These are phyloP conservation scores for Fusarium aywerte DNA, from an alignment of 2,329 filamentous ascomycete genomes.

Conservation along the genomic window DNA sequence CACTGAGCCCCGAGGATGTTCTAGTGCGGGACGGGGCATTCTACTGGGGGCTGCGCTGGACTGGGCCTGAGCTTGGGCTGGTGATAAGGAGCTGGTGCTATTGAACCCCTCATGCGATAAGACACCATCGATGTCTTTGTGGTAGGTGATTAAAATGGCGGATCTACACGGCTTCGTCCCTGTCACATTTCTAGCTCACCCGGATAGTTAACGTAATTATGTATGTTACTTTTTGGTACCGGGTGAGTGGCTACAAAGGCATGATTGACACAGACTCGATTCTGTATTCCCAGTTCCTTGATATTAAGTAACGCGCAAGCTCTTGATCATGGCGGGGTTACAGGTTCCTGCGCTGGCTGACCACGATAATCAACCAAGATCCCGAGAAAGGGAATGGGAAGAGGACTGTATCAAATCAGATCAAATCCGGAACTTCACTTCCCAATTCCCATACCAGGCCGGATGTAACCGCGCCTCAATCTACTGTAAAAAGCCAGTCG, in stretches of 20 bases:
- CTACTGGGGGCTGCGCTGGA: not conserved
- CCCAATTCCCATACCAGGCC: not conserved
- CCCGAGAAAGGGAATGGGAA: not conserved
- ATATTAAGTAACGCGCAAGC: not conserved
- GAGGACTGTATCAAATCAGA: not conserved
- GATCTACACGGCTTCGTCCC: slow-evolving; percentile 5
- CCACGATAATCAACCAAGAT: not conserved
- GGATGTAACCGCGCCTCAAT: not conserved
- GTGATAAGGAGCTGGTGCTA: slow-evolving; percentile 7
- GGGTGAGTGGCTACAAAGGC: slow-evolving; percentile 11
- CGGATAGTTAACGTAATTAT: slow-evolving; percentile 5
- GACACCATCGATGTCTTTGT: not conserved
- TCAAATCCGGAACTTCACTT: not conserved
- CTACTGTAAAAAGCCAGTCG: not conserved
- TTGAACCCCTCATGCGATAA: slow-evolving; percentile 9
- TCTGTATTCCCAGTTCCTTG: not conserved
- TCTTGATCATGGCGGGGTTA: not conserved
- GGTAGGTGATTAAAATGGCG: slow-evolving; percentile 1
- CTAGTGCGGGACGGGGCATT: slow-evolving; percentile 6
- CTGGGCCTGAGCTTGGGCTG: not conserved
- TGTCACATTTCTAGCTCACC: slow-evolving; percentile 1
- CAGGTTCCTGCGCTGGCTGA: not conserved
- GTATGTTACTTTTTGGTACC: slow-evolving; percentile 14
- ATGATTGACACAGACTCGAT: slow-evolving; percentile 16
- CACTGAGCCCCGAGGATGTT: slow-evolving; percentile 11